Percentiles rank a stretch among this genome's conserved stretches.
Evolutionary conservation across 1,284 basidiomycete species (phyloP).

Genomic region (Sanghuangporus weigelae): DNA sequence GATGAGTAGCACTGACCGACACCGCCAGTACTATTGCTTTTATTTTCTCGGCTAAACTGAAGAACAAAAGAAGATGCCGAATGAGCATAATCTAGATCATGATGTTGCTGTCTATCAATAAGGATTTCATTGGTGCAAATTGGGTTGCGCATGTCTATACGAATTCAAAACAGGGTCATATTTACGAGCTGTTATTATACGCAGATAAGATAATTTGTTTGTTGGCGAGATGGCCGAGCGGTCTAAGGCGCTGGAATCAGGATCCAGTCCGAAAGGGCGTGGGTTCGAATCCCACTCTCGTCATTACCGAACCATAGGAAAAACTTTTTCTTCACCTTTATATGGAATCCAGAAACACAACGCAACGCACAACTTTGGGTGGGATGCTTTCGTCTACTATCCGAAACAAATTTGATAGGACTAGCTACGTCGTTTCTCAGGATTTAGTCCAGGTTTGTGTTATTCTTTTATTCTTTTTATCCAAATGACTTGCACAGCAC

Average conservation of each 20-base stretch:
- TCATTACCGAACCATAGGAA: slow-evolving; percentile 24
- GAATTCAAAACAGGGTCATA: neutral
- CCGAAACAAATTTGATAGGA: slow-evolving; percentile 6
- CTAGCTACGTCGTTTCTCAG: slow-evolving; percentile 54
- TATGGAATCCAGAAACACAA: neutral
- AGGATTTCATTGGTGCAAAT: neutral
- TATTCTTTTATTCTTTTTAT: neutral
- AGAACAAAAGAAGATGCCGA: too few relatives aligned
- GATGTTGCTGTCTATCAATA: neutral
- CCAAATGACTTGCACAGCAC: neutral
- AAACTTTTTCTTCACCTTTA: too few relatives aligned
- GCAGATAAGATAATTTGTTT: neutral
- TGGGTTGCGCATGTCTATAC: too few relatives aligned
- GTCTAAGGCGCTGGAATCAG: slow-evolving; percentile 33
- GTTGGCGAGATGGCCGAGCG: slow-evolving; percentile 30
- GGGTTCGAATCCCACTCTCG: slow-evolving; percentile 43
- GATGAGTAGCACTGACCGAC: too few relatives aligned
- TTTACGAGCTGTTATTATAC: neutral
- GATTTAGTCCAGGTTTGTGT: slow-evolving; percentile 45
- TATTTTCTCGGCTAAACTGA: too few relatives aligned
- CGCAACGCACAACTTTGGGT: too few relatives aligned
- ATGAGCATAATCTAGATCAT: too few relatives aligned
- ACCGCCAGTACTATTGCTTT: too few relatives aligned
- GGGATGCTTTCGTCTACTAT: neutral
- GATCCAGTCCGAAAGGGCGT: slow-evolving; percentile 40